Evolutionary conservation across 2,329 filamentous ascomycete genomes (phyloP), one percentile per base, ranked within the genome.

Genomic region (Talaromyces rugulosus): DNA sequence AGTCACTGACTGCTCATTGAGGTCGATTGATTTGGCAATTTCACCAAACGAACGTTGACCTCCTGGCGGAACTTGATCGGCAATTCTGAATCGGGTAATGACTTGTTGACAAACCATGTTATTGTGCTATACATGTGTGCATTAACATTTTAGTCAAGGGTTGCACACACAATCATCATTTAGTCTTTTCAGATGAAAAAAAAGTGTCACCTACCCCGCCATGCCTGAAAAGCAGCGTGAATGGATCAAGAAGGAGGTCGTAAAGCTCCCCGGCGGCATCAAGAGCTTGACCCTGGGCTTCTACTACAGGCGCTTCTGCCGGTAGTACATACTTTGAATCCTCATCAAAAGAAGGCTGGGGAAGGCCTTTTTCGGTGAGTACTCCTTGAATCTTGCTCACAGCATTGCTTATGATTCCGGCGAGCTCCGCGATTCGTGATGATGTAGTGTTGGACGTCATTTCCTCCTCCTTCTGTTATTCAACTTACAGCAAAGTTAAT

Each of bases 211-310:
- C 16, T 55, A 55, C 53, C 7, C 30, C 30, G n/a, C 53, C 33
- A 56, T 56, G 33, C 34, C 27, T 42, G n/a, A 40, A 56, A 6
- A 56, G 33, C 33, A 56, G 44, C 28, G 33, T 56, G 2, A 56
- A 56, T n/a, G 54, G 54, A 56, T 56, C 54, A 30, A 56, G 18
- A 16, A 56, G 54, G 44, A 56, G 54, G 14, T 56, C 54, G 27
- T 40, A 42, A 5, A 56, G 54, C 36, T 56, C 54, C 9, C 23
- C 54, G 28, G 54, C 34, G 3, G 54, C 54, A 18, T 56, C 53
- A 11, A 55, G 16, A 36, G 16, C 18, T 27, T 55, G 33, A 18
- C 31, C n/a, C 31, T 55, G 53, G 36, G 30, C 34, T 56, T 40
- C 33, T 23, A 56, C 14, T 44, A 51, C 44, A 28, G 14, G 27